Evolutionary conservation across 2,329 filamentous ascomycete genomes (phyloP).

Genomic region (Calonectria pseudoturangicola): DNA sequence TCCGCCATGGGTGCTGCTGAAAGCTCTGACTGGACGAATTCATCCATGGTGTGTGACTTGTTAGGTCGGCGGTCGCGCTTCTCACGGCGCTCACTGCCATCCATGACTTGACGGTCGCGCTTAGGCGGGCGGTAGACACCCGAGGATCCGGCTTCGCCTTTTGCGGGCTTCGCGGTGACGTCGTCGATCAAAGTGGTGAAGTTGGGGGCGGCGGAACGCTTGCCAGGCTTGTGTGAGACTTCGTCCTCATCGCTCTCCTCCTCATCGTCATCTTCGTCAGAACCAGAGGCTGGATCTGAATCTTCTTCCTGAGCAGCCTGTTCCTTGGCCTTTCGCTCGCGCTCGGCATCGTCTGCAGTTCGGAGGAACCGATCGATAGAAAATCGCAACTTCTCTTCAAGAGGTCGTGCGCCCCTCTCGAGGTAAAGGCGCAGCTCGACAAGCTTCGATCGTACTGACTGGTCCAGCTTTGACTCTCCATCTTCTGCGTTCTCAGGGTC

Average conservation of each 20-base stretch:
- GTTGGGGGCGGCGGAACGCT: constrained; percentile 58
- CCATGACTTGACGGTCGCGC: constrained; percentile 91
- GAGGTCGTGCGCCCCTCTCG: constrained; percentile 91
- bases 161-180: constrained; percentile 53
- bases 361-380: constrained; percentile 96
- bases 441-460: constrained; percentile 87
- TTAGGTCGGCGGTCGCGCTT: constrained; percentile 77
- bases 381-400: constrained; percentile 94
- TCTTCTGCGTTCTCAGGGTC: constrained; percentile 53
- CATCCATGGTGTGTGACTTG: constrained; percentile 91
- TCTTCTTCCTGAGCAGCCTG: constrained; percentile 53
- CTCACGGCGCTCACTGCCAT: constrained; percentile 77
- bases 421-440: constrained; percentile 93
- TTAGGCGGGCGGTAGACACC: constrained; percentile 93
- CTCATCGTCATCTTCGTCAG: constrained; percentile 60
- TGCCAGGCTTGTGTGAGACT: constrained; percentile 50
- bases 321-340: constrained; percentile 61
- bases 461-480: constrained; percentile 70
- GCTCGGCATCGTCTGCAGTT: constrained; percentile 84
- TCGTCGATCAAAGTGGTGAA: constrained; percentile 59
- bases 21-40: constrained; percentile 91
- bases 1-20: constrained; percentile 87
- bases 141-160: constrained; percentile 64
- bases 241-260: constrained; percentile 61
- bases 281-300: constrained; percentile 52